Conservation (phyloP, 140 eudicot species). For the Bidens hawaiensis region DNA sequence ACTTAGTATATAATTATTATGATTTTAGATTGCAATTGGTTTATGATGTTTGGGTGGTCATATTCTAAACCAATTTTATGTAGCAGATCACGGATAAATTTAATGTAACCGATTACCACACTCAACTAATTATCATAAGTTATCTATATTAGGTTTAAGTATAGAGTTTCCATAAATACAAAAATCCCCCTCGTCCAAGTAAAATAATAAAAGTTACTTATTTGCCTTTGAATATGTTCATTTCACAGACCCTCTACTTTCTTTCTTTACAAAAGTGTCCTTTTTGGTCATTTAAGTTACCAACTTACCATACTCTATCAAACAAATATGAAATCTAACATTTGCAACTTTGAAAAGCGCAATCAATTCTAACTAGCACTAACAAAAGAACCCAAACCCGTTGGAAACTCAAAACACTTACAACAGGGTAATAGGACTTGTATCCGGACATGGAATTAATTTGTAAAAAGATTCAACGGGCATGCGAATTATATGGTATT, state of each 20-base stretch:
- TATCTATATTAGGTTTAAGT: background rate
- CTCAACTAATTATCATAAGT: too few species aligned
- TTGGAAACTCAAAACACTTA: too few species aligned
- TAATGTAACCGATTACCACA: background rate
- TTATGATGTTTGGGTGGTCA: background rate
- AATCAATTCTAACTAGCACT: too few species aligned
- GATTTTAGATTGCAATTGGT: background rate
- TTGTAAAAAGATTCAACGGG: too few species aligned
- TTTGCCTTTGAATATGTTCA: background rate
- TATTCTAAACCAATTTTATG: too few species aligned
- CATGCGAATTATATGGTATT: too few species aligned
- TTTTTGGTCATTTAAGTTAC: background rate
- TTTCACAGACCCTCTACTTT: background rate
- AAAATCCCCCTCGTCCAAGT: background rate
- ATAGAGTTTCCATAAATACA: background rate
- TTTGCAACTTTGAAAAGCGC: background rate
- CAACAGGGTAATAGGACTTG: too few species aligned
- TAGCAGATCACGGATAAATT: background rate
- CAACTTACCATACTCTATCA: background rate
- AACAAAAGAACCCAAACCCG: too few species aligned
- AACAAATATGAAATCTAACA: background rate
- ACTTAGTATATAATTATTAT: background rate
- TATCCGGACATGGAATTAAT: too few species aligned
- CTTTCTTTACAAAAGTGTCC: background rate
- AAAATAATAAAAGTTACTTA: background rate